Evolutionary conservation across 2,329 filamentous ascomycete species (phyloP), one percentile per base, ranked within the genome.

Genomic region (Lizonia empirigonia): DNA sequence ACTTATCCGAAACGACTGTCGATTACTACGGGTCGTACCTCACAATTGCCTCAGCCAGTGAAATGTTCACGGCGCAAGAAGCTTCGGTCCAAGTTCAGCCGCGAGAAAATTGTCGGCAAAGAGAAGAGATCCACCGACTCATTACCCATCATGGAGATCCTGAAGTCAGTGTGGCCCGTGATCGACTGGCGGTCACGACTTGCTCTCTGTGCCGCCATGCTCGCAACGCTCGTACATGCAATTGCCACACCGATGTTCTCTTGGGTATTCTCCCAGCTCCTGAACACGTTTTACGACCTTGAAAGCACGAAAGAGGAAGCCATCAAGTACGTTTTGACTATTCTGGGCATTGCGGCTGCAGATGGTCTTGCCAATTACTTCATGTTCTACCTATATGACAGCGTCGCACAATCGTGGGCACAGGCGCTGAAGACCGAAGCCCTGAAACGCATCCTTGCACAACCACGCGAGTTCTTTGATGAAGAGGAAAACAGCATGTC

Each of bases 401-500:
- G 78, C 20, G 83, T 81, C 10, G 89, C 84, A 1, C 89, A 96
- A 65, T 70, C 80, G 1, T 97, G 93, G 93, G 80, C 92, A 12
- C 85, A 93, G 62, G 73, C 75, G 0, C 78, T 95, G 8, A 87
- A 92, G 1, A 76, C 79, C 2, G 80, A 86, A 67, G 88, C 89
- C 0, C 77, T 96, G 58, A 79, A 78, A 39, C 81, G 82, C 1
- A 85, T 96, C 13, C 77, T 97, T 0, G 79, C 82, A 30, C 93
- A 97, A 65, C 88, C 90, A 1, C 85, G 82, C 54, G 74, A 81
- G 4, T 97, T 91, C 87, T 96, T 96, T 61, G 86, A 91, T 56
- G 77, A 80, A 40, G 79, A 87, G 2, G 78, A 79, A 26, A 89
- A 94, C 69, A 83, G 81, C 0, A 76, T 87, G 0, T 77, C 79